phyloP scores from a whole-genome alignment of 495 filamentous ascomycete species.

The Patellaria atrata region DNA sequence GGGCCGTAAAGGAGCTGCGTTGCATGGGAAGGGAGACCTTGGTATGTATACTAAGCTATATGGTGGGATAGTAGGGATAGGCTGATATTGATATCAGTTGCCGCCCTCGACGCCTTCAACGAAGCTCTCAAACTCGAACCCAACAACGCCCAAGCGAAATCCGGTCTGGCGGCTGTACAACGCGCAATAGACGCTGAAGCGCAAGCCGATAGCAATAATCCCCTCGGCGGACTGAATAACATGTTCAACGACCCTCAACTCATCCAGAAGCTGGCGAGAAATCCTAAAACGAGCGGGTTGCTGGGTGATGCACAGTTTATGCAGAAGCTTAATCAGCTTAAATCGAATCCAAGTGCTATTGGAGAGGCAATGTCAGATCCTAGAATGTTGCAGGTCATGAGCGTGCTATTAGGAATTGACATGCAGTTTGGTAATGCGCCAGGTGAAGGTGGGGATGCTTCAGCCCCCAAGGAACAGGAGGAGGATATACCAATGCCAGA shows the following conservation, averaged over 20 bases:
- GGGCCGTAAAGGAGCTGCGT: constrained; percentile 78
- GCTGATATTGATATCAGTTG: constrained; percentile 35
- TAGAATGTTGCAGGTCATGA: constrained; percentile 84
- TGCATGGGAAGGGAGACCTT: constrained; percentile 75
- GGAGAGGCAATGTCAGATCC: constrained; percentile 76
- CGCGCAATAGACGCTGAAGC: constrained; percentile 77
- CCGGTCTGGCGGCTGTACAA: constrained; percentile 66
- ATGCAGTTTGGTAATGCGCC: constrained; percentile 63
- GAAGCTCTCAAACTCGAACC: constrained; percentile 84
- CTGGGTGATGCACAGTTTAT: constrained; percentile 84
- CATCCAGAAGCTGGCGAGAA: constrained; percentile 75
- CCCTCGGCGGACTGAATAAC: constrained; percentile 60
- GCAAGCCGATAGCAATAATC: constrained; percentile 48
- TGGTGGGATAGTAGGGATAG: constrained; percentile 1
- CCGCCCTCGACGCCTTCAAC: constrained; percentile 78
- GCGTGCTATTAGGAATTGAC: constrained; percentile 84
- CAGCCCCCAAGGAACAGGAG: constrained; percentile 36
- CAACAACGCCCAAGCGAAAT: constrained; percentile 82
- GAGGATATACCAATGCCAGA: constrained; percentile 76
- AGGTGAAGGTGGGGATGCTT: constrained; percentile 32
- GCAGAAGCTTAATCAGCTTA: constrained; percentile 66
- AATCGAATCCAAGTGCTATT: constrained; percentile 64
- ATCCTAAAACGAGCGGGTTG: constrained; percentile 79
- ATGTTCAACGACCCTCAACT: constrained; percentile 91
- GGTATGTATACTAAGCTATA: constrained; percentile 31